Evolutionary conservation across 2,329 filamentous ascomycete genomes (phyloP).

Genomic region (Scleromitrula shiraiana): DNA sequence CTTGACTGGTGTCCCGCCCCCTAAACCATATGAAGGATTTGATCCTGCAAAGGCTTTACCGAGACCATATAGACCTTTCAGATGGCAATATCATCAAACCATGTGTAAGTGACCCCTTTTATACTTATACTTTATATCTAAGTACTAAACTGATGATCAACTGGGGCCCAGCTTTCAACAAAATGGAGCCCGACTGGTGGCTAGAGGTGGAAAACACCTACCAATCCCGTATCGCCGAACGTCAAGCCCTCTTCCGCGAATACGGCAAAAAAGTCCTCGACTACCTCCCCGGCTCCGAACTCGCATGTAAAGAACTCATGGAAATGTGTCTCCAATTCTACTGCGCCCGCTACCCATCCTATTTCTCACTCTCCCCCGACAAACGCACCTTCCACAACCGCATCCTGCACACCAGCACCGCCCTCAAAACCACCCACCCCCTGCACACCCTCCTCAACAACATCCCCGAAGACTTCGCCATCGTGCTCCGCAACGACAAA

Average conservation of each 20-base stretch:
- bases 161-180: conserved; percentile 54
- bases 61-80: conserved; percentile 70
- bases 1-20: conserved; percentile 67
- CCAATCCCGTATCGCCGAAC: conserved; percentile 55
- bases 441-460: conserved; percentile 67
- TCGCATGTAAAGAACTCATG: conserved; percentile 80
- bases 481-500: conserved; percentile 62
- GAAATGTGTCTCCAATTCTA: conserved; percentile 78
- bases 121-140: neutral
- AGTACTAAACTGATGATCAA: neutral
- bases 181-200: conserved; percentile 79
- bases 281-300: conserved; percentile 63
- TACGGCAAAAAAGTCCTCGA: conserved; percentile 59
- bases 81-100: conserved; percentile 83
- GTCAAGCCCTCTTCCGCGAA: conserved; percentile 54
- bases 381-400: conserved; percentile 56
- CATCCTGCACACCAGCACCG: conserved; percentile 55
- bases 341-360: conserved; percentile 67
- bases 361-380: conserved; percentile 53
- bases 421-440: conserved; percentile 55
- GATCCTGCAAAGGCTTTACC: conserved; percentile 59
- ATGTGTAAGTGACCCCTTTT: conserved; percentile 58
- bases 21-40: conserved; percentile 55
- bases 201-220: conserved; percentile 79
- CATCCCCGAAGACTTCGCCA: conserved; percentile 75